Percentiles rank a stretch among this genome's conserved stretches.
phyloP scores from a whole-genome alignment of 2,329 filamentous ascomycete genomes.

The Fusarium multiceps region DNA sequence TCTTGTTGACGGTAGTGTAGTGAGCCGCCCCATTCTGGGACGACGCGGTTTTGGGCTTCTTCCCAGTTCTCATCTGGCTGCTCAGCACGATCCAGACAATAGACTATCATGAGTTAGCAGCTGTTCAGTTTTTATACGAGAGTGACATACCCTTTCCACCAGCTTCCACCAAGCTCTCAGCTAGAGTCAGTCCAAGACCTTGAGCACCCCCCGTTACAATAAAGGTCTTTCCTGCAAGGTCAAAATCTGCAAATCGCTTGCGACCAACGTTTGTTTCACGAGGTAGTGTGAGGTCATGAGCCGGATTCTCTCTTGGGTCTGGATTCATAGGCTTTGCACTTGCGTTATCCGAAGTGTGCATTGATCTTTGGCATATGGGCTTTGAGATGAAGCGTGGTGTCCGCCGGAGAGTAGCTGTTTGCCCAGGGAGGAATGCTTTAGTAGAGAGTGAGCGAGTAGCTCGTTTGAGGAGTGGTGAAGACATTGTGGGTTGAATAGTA shows the following conservation, averaged over 20 bases:
- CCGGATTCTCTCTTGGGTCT: constrained; percentile 39
- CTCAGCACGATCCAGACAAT: constrained; percentile 24
- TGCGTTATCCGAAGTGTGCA: constrained; percentile 9
- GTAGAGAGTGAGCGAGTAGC: background rate
- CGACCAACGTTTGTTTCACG: constrained; percentile 46
- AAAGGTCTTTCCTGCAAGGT: constrained; percentile 77
- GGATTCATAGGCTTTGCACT: constrained; percentile 39
- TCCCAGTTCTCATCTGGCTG: constrained; percentile 68
- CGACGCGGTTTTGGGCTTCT: constrained; percentile 70
- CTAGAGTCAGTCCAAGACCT: constrained; percentile 80
- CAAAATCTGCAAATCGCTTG: constrained; percentile 75
- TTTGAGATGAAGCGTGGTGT: background rate
- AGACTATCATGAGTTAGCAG: background rate
- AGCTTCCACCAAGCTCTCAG: constrained; percentile 82
- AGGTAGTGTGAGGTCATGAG: constrained; percentile 17
- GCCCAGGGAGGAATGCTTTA: background rate
- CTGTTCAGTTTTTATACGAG: rapidly evolving
- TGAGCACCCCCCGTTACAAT: constrained; percentile 81
- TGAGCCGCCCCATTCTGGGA: constrained; percentile 67
- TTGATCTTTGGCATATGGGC: background rate
- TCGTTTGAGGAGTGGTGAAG: constrained; percentile 6
- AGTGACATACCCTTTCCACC: constrained; percentile 69
- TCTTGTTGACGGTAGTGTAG: constrained; percentile 80
- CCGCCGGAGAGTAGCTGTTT: background rate
- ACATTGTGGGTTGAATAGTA: constrained; percentile 1